These are phyloP conservation scores for Chalciporus sp. DNA, from an alignment of 1,284 basidiomycete genomes.

Conservation along the genomic window DNA sequence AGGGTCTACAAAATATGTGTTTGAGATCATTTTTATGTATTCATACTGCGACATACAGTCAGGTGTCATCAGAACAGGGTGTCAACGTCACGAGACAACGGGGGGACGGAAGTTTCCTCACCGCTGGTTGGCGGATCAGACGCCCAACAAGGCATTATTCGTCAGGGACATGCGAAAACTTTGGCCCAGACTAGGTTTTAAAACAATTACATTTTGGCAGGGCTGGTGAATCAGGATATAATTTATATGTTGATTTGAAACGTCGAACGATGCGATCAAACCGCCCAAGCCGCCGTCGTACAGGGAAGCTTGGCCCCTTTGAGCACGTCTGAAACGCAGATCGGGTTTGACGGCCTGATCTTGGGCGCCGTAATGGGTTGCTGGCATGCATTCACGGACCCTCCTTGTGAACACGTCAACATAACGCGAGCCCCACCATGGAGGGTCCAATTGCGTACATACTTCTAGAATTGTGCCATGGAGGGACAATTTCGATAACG, in stretches of 20 bases:
- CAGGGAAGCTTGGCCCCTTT: background rate
- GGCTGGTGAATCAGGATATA: background rate
- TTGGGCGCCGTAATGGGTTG: conserved; percentile 31
- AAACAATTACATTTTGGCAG: background rate
- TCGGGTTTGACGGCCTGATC: background rate
- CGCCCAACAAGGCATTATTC: conserved; percentile 14
- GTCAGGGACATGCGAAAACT: conserved; percentile 1
- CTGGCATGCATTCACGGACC: conserved; percentile 30
- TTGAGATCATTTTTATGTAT: conserved; percentile 21
- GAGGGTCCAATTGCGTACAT: conserved; percentile 32
- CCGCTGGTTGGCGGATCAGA: conserved; percentile 22
- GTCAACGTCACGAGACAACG: conserved; percentile 15
- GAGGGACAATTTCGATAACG: conserved; percentile 32
- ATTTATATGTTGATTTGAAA: background rate
- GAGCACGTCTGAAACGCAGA: background rate
- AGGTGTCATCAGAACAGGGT: conserved; percentile 12
- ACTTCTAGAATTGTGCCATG: conserved; percentile 15
- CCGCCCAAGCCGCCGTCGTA: background rate
- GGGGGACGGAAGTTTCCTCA: conserved; percentile 4
- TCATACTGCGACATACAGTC: conserved; percentile 15
- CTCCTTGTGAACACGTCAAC: conserved; percentile 34
- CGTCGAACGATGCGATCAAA: background rate
- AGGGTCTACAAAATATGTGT: conserved; percentile 14
- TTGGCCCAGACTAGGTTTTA: background rate
- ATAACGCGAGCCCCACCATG: conserved; percentile 23